These are phyloP conservation scores for Geranium rotundifolium DNA, from an alignment of 345 rosid genomes.

Conservation along the genomic window DNA sequence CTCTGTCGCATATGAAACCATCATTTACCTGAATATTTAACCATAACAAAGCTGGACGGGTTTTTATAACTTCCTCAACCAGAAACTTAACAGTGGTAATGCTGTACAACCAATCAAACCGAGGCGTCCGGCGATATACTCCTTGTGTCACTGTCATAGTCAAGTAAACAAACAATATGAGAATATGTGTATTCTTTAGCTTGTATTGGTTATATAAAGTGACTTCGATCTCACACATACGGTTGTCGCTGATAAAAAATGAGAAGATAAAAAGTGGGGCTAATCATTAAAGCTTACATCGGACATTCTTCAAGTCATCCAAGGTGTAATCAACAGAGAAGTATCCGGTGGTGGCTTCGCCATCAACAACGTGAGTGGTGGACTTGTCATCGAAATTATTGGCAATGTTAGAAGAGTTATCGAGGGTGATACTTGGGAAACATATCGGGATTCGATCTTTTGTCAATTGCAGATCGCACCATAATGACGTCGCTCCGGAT, in stretches of 20 bases:
- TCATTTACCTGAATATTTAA: slow-evolving; percentile 70
- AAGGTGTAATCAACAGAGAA: slow-evolving; percentile 60
- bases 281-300: slow-evolving; percentile 32
- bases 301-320: slow-evolving; percentile 21
- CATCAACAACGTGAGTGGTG: slow-evolving; percentile 41
- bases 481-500: slow-evolving; percentile 19
- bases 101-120: slow-evolving; percentile 21
- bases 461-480: slow-evolving; percentile 90
- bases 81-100: slow-evolving; percentile 41
- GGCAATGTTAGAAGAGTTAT: slow-evolving; percentile 31
- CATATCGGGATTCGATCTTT: slow-evolving; percentile 73
- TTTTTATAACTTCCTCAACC: slow-evolving; percentile 9
- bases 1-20: not conserved
- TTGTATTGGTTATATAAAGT: too few relatives aligned
- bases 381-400: not conserved
- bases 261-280: not conserved
- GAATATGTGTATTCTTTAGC: too few relatives aligned
- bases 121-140: slow-evolving; percentile 35
- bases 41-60: slow-evolving; percentile 40
- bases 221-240: too few relatives aligned
- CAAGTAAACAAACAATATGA: too few relatives aligned
- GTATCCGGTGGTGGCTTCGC: slow-evolving; percentile 39
- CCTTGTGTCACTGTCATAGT: slow-evolving; percentile 44
- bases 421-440: slow-evolving; percentile 43
- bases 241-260: too few relatives aligned